Evolutionary conservation across 1,284 basidiomycete species (phyloP).

Genomic region (Malassezia equina): DNA sequence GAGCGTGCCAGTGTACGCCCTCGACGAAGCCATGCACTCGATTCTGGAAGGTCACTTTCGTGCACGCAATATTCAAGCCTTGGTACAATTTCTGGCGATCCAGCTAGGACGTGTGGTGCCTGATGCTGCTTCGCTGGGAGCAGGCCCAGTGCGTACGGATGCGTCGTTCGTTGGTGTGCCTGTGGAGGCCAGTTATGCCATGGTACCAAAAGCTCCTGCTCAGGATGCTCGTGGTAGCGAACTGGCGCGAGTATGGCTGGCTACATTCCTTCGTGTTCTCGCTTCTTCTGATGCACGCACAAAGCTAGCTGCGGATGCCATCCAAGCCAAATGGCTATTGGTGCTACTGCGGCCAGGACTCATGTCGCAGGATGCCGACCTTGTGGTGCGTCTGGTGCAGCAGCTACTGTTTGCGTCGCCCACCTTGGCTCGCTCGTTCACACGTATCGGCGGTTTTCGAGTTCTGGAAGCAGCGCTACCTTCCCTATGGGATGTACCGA

Average conservation of each 20-base stretch:
- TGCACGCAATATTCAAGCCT: not conserved
- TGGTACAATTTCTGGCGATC: not conserved
- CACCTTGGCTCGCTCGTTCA: conserved; percentile 30
- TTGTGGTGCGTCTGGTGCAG: conserved; percentile 24
- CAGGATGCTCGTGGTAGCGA: not conserved
- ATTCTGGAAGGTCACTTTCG: conserved; percentile 55
- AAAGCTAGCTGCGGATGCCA: conserved; percentile 17
- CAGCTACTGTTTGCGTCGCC: conserved; percentile 20
- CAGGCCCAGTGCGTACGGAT: not conserved
- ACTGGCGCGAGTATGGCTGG: conserved; percentile 11
- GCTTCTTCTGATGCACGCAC: not conserved
- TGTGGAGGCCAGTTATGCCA: not conserved
- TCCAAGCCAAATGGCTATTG: conserved; percentile 33
- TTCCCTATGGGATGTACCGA: conserved; percentile 58
- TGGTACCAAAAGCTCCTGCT: not conserved
- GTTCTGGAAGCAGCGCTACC: conserved; percentile 65
- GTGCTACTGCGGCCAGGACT: conserved; percentile 36
- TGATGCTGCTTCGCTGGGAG: not conserved
- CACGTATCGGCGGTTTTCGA: conserved; percentile 57
- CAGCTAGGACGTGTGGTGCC: not conserved
- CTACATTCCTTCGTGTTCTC: conserved; percentile 15
- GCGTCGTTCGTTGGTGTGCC: not conserved
- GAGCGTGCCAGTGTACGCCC: not conserved
- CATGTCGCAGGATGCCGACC: conserved; percentile 18
- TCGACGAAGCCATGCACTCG: conserved; percentile 18